Percentiles rank a stretch among this genome's conserved stretches.
Evolutionary conservation across 225 moss, liverwort and hornwort genomes (phyloP).

Genomic region (Marchantia paleacea): DNA sequence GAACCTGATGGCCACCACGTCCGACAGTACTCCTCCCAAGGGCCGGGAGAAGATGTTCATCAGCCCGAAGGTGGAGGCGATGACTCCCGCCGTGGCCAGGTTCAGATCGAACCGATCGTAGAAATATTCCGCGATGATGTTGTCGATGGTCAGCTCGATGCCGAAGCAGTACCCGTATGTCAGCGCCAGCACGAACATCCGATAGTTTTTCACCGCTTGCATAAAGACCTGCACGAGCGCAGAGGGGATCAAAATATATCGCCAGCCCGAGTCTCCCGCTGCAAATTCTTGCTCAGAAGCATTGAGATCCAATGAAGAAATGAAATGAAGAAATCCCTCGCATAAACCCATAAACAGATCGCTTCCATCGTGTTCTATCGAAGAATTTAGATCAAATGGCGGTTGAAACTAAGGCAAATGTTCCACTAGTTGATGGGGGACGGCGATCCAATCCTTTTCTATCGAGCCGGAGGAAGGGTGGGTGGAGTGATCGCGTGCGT

Average conservation of each 20-base stretch:
- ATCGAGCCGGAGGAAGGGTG: not conserved
- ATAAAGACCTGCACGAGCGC: constrained; percentile 41
- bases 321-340: too few species aligned
- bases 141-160: constrained; percentile 67
- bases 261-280: not conserved
- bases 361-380: too few species aligned
- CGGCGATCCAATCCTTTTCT: not conserved
- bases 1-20: constrained; percentile 25
- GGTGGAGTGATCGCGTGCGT: not conserved
- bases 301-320: too few species aligned
- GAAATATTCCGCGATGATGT: constrained; percentile 72
- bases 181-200: constrained; percentile 49
- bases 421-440: not conserved
- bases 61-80: constrained; percentile 55
- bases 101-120: constrained; percentile 62
- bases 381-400: too few species aligned
- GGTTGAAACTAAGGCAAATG: too few species aligned
- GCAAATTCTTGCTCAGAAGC: too few species aligned
- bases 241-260: not conserved
- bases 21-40: constrained; percentile 51
- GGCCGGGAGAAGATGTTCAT: constrained; percentile 66
- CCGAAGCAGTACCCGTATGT: constrained; percentile 70
- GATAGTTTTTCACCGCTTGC: constrained; percentile 48
- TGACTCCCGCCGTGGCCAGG: constrained; percentile 45
- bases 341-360: too few species aligned